Evolutionary conservation across 805 yeast species (phyloP), one percentile per base, ranked within the genome.

Genomic region (Wickerhamomyces bovis): DNA sequence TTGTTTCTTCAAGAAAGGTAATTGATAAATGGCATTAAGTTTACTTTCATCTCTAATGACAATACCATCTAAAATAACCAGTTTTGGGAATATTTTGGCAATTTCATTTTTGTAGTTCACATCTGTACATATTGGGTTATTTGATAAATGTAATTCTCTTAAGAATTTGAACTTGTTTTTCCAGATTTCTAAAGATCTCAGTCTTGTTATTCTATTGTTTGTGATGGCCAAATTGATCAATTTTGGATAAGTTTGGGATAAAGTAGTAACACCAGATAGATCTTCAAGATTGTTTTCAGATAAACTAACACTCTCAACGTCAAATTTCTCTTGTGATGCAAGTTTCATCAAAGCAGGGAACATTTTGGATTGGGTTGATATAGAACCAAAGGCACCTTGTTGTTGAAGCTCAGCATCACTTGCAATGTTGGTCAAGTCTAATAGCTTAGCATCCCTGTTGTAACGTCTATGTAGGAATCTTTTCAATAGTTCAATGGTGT

Each of bases 311-410:
- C 89, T 82, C 26, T 81, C 83, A 4, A 89, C 83, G 8, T 61
- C 61, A 21, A 67, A 56, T 1, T 63, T 62, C 23, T 77, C 80
- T 44, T 78, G 77, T 4, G 70, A 66, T 1, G 96, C 96, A 9
- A 92, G 66, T 61, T 84, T 86, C 85, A 92, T 79, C 53, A 94
- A 67, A 1, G 98, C 98, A 11, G 89, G 85, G 63, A 92, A 89
- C 76, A 89, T 83, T 64, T 92, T 94, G 13, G 90, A 75, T 30
- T 83, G 75, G 1, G 87, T 80, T 11, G 80, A 65, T 15, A 76
- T 68, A 5, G 81, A 68, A 15, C 78, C 75, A 51, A 89, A 81
- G 44, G 88, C 70, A 0, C 96, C 95, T 50, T 74, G 75, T 18
- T 73, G 67, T 12, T 64, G 67, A 38, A 92, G 69, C 11, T 66